These are phyloP conservation scores for Crepidotus variabilis DNA, from an alignment of 768 basidiomycete genomes.

Conservation along the genomic window DNA sequence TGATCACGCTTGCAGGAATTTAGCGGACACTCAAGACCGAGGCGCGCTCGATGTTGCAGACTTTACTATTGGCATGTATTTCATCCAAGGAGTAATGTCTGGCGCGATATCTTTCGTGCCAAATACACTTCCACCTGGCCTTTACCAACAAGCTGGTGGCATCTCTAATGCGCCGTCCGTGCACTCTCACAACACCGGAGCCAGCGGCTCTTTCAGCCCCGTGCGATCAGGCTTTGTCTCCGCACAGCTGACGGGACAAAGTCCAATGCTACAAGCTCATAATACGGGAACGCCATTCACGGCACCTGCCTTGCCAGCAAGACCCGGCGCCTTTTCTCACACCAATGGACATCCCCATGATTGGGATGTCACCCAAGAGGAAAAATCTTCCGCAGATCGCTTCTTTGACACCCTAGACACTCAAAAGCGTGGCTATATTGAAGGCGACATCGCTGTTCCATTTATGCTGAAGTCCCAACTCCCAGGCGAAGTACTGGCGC, in stretches of 20 bases:
- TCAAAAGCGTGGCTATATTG: constrained; percentile 73
- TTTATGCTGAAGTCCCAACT: constrained; percentile 93
- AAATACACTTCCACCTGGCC: constrained; percentile 67
- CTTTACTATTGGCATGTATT: constrained; percentile 94
- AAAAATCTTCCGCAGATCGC: constrained; percentile 74
- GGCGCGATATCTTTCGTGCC: constrained; percentile 71
- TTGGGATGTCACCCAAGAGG: constrained; percentile 84
- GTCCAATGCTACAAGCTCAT: constrained; percentile 45
- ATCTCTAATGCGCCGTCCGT: constrained; percentile 29
- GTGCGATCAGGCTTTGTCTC: constrained; percentile 34
- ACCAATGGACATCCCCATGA: constrained; percentile 22
- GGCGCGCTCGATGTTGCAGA: constrained; percentile 87
- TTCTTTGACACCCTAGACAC: constrained; percentile 84
- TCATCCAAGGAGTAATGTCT: constrained; percentile 92
- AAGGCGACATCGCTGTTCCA: constrained; percentile 91
- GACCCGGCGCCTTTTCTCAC: constrained; percentile 24
- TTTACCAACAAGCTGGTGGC: constrained; percentile 80
- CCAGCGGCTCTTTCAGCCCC: constrained; percentile 61
- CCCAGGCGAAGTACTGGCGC: constrained; percentile 79
- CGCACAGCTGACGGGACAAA: constrained; percentile 66
- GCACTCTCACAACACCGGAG: constrained; percentile 56
- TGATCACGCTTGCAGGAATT: constrained; percentile 51
- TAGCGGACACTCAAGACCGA: constrained; percentile 93
- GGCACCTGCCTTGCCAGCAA: constrained; percentile 35
- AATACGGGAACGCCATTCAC: constrained; percentile 19